Percentiles rank a stretch among this genome's conserved stretches.
These are phyloP conservation scores for Psilocybe sp. DNA, from an alignment of 768 basidiomycete species.

Conservation along the genomic window DNA sequence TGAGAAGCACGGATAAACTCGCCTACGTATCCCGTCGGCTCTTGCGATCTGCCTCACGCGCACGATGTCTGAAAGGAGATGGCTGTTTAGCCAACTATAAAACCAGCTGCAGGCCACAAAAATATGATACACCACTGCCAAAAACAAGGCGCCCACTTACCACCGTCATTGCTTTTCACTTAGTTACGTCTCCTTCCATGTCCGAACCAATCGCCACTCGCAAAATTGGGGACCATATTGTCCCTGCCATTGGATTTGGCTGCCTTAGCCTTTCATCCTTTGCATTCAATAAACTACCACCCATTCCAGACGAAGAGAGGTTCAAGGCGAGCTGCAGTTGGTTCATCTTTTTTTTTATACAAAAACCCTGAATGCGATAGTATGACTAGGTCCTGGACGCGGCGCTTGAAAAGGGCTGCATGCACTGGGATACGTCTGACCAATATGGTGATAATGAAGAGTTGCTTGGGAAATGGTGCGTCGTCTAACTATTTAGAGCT, in stretches of 20 bases:
- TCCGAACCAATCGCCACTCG: conserved; percentile 15
- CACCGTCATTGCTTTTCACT: too few species aligned
- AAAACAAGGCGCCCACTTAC: too few species aligned
- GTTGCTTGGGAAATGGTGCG: conserved; percentile 38
- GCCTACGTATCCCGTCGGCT: too few species aligned
- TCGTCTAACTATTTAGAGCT: neutral
- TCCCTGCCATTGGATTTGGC: conserved; percentile 60
- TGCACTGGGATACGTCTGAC: conserved; percentile 45
- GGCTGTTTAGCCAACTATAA: too few species aligned
- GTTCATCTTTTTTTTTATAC: neutral
- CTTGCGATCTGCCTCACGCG: too few species aligned
- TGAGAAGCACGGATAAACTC: too few species aligned
- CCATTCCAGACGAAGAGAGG: conserved; percentile 49
- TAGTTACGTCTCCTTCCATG: too few species aligned
- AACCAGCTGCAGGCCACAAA: too few species aligned
- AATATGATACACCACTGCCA: too few species aligned
- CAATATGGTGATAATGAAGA: conserved; percentile 41
- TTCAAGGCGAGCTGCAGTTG: conserved; percentile 44
- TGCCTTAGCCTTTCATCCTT: conserved; percentile 49
- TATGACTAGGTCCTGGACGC: conserved; percentile 34
- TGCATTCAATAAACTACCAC: conserved; percentile 37
- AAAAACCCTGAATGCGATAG: neutral
- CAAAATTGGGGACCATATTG: conserved; percentile 41
- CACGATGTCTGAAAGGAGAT: too few species aligned
- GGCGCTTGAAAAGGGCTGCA: conserved; percentile 36